These are phyloP conservation scores for Vickermania ingenoplastis DNA, from an alignment of 208 protist species.

Conservation along the genomic window DNA sequence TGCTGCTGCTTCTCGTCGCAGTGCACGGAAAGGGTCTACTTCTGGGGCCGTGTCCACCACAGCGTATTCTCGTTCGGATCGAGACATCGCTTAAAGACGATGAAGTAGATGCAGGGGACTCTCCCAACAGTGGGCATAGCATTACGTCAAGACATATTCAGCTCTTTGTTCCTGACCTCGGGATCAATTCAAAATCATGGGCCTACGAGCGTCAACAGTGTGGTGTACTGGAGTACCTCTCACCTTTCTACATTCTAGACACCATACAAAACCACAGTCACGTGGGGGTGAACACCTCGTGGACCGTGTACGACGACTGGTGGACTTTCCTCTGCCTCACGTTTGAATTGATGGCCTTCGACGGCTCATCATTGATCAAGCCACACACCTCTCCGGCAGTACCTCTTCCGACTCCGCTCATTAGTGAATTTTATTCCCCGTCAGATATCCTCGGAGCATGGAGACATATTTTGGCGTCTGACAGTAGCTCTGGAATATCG, in stretches of 20 bases:
- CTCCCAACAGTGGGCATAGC: constrained; percentile 6
- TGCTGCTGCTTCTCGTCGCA: constrained; percentile 54
- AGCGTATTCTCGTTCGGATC: constrained; percentile 59
- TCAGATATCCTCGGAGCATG: constrained; percentile 52
- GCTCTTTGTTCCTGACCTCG: constrained; percentile 54
- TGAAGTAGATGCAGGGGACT: constrained; percentile 4
- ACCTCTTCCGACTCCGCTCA: constrained; percentile 30
- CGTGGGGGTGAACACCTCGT: constrained; percentile 24
- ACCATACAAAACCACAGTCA: constrained; percentile 39
- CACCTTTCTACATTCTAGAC: constrained; percentile 60
- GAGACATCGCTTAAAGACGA: constrained; percentile 12
- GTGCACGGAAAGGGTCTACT: constrained; percentile 74
- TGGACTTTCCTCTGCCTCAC: constrained; percentile 67
- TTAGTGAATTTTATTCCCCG: constrained; percentile 38
- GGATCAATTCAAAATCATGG: constrained; percentile 59
- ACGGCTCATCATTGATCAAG: constrained; percentile 47
- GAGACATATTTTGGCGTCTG: constrained; percentile 35
- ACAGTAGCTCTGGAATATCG: constrained; percentile 1
- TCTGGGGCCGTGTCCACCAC: constrained; percentile 62
- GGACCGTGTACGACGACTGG: constrained; percentile 77
- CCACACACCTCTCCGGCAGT: constrained; percentile 11
- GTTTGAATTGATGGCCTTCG: constrained; percentile 64
- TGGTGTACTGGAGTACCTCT: constrained; percentile 75
- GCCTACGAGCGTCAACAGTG: constrained; percentile 79
- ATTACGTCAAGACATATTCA: constrained; percentile 38